A percentile compares a stretch with the other conserved stretches of the same genome.
These are phyloP conservation scores for Suhomyces canberraensis DNA, from an alignment of 805 yeast genomes.

Conservation along the genomic window DNA sequence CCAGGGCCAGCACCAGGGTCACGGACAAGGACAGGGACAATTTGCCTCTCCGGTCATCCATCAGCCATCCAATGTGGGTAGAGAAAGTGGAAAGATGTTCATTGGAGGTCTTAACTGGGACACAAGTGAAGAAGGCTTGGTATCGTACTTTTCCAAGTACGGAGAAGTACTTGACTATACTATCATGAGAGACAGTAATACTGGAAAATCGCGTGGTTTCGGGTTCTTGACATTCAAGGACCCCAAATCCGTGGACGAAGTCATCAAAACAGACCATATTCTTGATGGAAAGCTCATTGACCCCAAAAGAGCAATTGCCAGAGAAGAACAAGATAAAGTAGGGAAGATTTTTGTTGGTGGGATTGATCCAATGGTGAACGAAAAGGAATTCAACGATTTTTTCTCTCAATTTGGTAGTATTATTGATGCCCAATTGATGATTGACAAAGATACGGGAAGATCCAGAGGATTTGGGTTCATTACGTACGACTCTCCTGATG, in stretches of 20 bases:
- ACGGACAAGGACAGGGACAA: conserved; percentile 1
- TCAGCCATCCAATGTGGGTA: conserved; percentile 31
- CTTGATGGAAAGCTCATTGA: conserved; percentile 95
- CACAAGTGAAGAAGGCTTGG: conserved; percentile 84
- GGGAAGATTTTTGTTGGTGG: conserved; percentile 98
- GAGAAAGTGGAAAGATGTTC: conserved; percentile 86
- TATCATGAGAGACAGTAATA: conserved; percentile 84
- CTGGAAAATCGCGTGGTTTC: conserved; percentile 92
- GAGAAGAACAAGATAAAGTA: conserved; percentile 94
- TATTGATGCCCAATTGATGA: conserved; percentile 94
- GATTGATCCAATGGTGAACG: conserved; percentile 89
- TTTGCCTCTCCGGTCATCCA: conserved; percentile 1
- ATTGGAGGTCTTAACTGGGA: conserved; percentile 98
- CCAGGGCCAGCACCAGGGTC: conserved; percentile 12
- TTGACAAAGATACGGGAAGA: conserved; percentile 94
- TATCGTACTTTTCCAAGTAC: conserved; percentile 76
- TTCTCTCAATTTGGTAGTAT: conserved; percentile 87
- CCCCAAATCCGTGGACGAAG: conserved; percentile 81
- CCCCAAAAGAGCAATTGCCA: conserved; percentile 96
- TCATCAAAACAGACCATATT: conserved; percentile 79
- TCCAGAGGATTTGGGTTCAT: conserved; percentile 97
- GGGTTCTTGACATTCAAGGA: conserved; percentile 87
- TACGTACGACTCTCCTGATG: conserved; percentile 91
- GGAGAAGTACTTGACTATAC: conserved; percentile 88
- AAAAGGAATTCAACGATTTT: conserved; percentile 81